Evolutionary conservation across 2,329 filamentous ascomycete species (phyloP), one percentile per base, ranked within the genome.

Genomic region (Xylariaceae sp.): DNA sequence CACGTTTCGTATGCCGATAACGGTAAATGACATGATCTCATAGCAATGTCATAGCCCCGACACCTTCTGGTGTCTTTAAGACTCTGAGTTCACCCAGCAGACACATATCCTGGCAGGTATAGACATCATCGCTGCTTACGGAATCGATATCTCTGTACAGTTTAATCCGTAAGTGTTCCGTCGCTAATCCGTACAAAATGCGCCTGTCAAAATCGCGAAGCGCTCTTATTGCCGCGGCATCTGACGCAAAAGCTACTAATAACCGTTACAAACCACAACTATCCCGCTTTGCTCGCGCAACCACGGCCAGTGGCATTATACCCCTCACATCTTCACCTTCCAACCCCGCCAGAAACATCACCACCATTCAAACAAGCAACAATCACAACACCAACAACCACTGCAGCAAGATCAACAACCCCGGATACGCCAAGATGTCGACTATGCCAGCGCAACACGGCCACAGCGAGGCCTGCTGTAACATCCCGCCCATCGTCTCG

Each of bases 391-490:
- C 57, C n/a, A 55, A 44, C 57, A 53, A 65, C 30, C 60, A 55
- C 23, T 30, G 23, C 23, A 30, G 23, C 23, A 30, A 30, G 23
- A 30, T 30, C 23, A 30, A 4, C 23, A 30, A 30, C 23, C 23
- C 23, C 23, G 23, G 23, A 30, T 30, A 30, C 60, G 67, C 64
- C 64, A 68, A 59, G 18, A 81, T 81, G 79, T 78, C 79, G 67
- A 74, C 77, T 39, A 80, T 80, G 77, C 76, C 76, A 48, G 78
- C 79, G 18, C 75, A 78, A 60, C 75, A 77, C 68, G 81, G 80
- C 72, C 81, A 84, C 72, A 81, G 76, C 68, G 74, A 59, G 71
- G 77, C 81, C 67, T 84, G 82, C 76, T 84, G 82, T 71, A 83
- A 81, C 68, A 77, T 84, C 55, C 81, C 84, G 7, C 82, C 84